Base-by-base conservation (phyloP, 2,329 filamentous ascomycete genomes). In the Nemania sp. region DNA sequence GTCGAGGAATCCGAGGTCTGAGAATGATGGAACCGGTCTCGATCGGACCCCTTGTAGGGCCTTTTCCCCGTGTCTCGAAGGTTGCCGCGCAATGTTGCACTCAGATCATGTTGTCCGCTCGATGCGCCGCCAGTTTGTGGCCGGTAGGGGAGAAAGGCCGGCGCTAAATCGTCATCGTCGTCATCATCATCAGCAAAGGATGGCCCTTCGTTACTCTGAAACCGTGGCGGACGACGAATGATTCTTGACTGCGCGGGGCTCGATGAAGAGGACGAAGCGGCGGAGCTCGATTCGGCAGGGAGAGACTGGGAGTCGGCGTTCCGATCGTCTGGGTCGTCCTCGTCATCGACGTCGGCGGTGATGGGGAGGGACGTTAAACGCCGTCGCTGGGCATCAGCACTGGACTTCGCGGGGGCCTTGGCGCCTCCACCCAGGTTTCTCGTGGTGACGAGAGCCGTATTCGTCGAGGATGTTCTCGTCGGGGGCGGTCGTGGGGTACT, bases 1-100 rank as follows among this genome's bases (percentile, higher is more conserved):
- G 77, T 74, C 2, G 86, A 86, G 1, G 86, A 89, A 62, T 88
- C 83, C 0, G 82, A 85, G 1, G 81, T 84, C 52, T 82, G 79
- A 0, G 80, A 82, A 33, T 75, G 72, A 40, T 77, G 73, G 3
- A 72, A 66, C 6, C 68, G 66, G 3, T 72, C 70, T 15, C 62
- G 54, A 15, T 51, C 56, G 8, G 61, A 45, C 36, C 71, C 74
- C 41, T 67, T 70, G 0, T 66, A 51, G 28, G 64, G 61, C 17
- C 68, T 64, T 34, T 73, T 72, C 1, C 65, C 66, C 14, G 66
- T 59, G 19, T 71, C 68, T 19, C 70, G 71, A 7, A 69, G 67
- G 42, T 80, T 75, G 15, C 75, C 80, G 31, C 75, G 74, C 22
- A 84, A 67, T 1, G 81, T 84, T 17, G 81, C 81, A 28, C 74